Evolutionary conservation across 371 early-diverging fungal genomes (phyloP), one percentile per base, ranked within the genome.

Genomic region (Entomophthora muscae): DNA sequence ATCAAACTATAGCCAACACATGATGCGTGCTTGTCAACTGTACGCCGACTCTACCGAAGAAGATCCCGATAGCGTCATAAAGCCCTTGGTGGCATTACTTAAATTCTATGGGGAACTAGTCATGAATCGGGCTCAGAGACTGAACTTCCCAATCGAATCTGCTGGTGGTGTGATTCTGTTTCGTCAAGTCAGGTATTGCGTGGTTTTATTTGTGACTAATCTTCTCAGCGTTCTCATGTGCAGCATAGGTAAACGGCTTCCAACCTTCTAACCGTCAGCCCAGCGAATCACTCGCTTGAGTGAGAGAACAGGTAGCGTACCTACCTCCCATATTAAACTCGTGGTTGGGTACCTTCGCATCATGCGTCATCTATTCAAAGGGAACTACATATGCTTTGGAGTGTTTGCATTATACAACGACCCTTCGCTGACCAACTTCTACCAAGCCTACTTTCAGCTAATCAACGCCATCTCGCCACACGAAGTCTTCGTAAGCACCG

Each of bases 371-470:
- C 78, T 88, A 27, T 70, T 92, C 1, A 75, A 80, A 10, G 94
- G 94, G 42, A 79, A 83, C 59, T 94, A 93, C 67, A 85, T 90
- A 63, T 89, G 88, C 58, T 90, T 94, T 75, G 93, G 93, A 1
- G 89, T 94, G n/a, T 89, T 93, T 72, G 84, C 81, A 66, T 74
- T 94, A 28, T 94, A 94, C 67, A 83, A 84, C 61, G 95, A 94
- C 68, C 80, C 80, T n/a, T 84, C 92, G 1, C 75, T 92, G 54
- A 83, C 82, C 30, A 76, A 82, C 10, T 85, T 86, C 3, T 75
- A 89, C 32, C 73, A 76, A 3, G 76, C 83, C 33, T 72, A 81
- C 56, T 83, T 86, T 62, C 81, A 83, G 66, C 71, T 94, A 58
- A 78, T 90, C 74, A 70, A 83, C 29, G 76, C 73, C 59, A 75